A percentile compares a stretch with the other conserved stretches of the same genome.
phyloP scores from a whole-genome alignment of 129 eudicot species.

The Helianthus tuberosus region DNA sequence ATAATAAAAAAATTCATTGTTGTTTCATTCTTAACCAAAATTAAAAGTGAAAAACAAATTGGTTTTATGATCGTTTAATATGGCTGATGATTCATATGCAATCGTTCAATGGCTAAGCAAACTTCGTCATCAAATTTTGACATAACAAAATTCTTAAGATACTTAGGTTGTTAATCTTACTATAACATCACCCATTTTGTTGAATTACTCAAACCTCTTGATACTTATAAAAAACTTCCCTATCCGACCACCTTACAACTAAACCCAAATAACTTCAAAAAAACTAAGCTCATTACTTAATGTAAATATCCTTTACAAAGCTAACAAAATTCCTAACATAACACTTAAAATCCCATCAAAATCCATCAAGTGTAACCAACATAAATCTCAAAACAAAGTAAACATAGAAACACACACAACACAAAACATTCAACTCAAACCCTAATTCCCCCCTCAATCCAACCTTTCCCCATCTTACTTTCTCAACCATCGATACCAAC shows the following conservation, averaged over 20 bases:
- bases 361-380: slow-evolving; percentile 32
- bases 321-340: slow-evolving; percentile 41
- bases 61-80: no score
- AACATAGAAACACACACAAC: slow-evolving; percentile 60
- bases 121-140: no score
- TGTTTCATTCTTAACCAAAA: no score
- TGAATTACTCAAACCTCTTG: no score
- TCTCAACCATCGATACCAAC: slow-evolving; percentile 33
- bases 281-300: background rate
- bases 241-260: slow-evolving; percentile 5
- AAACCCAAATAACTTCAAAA: slow-evolving; percentile 19
- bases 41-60: no score
- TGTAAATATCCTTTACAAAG: slow-evolving; percentile 33
- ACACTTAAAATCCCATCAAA: slow-evolving; percentile 28
- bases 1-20: no score
- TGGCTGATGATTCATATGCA: no score
- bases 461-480: background rate
- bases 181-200: no score
- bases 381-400: slow-evolving; percentile 31
- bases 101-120: no score
- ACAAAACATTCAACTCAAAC: slow-evolving; percentile 1
- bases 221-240: slow-evolving; percentile 1
- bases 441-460: slow-evolving; percentile 4
- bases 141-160: no score
- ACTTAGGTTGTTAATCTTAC: no score